Evolutionary conservation across 176 grass and related monocot genomes (phyloP).

Genomic region (Triticum monococcum): DNA sequence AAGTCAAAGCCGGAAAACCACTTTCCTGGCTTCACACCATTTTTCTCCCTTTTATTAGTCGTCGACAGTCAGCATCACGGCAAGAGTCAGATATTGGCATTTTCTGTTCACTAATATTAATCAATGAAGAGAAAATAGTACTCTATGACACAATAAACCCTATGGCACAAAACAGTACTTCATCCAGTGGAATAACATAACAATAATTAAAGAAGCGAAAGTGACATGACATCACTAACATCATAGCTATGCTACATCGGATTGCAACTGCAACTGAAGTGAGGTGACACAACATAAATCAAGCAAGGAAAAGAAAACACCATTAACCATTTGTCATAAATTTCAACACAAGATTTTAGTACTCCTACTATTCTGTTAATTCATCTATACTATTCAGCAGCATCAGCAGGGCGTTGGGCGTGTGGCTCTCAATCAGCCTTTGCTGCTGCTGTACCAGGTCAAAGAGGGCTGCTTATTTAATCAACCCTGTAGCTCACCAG

Average conservation of each 20-base stretch:
- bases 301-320: background rate
- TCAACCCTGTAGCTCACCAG: constrained; percentile 1
- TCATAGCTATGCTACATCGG: background rate
- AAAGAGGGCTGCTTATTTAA: constrained; percentile 29
- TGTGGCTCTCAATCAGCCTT: background rate
- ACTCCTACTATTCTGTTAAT: background rate
- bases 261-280: background rate
- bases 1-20: constrained; percentile 7
- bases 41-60: background rate
- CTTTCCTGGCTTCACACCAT: constrained; percentile 7
- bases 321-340: background rate
- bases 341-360: background rate
- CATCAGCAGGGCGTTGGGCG: background rate
- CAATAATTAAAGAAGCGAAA: background rate
- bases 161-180: constrained; percentile 59
- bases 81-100: background rate
- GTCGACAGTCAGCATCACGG: background rate
- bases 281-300: background rate
- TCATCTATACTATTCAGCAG: background rate
- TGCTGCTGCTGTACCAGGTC: constrained; percentile 10
- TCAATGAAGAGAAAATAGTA: background rate
- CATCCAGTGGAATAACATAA: constrained; percentile 67
- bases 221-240: too few species aligned
- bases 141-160: constrained; percentile 6
- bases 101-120: constrained; percentile 19